A percentile compares a stretch with the other conserved stretches of the same genome.
Conservation (phyloP, 139 green algal genomes). For the Volvox reticuliferus region DNA sequence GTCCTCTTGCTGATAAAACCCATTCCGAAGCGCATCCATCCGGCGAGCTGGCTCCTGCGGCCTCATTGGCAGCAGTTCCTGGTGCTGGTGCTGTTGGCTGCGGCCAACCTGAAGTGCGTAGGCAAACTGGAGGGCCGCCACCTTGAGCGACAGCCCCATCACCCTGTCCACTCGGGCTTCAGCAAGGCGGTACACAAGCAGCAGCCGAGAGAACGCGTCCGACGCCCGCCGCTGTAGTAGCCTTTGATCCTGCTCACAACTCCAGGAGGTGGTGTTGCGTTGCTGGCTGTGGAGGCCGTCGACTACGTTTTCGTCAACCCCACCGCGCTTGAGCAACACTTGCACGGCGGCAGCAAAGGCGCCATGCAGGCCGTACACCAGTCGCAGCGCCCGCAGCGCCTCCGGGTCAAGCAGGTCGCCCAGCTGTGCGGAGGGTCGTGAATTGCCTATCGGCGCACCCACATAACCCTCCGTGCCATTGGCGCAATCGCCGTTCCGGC, state of each 20-base stretch:
- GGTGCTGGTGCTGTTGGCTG: slow-evolving; percentile 11
- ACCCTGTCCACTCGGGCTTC: slow-evolving; percentile 15
- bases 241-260: not conserved
- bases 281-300: too few relatives aligned
- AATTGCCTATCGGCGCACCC: too few relatives aligned
- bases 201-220: not conserved
- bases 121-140: slow-evolving; percentile 7
- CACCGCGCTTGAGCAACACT: not conserved
- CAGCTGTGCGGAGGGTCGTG: not conserved
- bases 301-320: not conserved
- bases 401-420: not conserved
- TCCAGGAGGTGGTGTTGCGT: not conserved
- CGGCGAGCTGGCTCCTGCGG: too few relatives aligned
- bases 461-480: too few relatives aligned
- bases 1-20: too few relatives aligned
- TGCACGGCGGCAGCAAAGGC: not conserved
- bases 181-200: slow-evolving; percentile 15
- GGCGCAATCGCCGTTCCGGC: too few relatives aligned
- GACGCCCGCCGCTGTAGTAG: not conserved
- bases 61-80: not conserved
- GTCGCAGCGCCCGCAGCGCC: not conserved
- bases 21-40: too few relatives aligned
- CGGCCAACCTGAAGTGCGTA: not conserved
- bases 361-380: not conserved
- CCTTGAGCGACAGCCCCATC: slow-evolving; percentile 16